A percentile compares a stretch with the other conserved stretches of the same genome.
Conservation (phyloP, 1,284 basidiomycete genomes). For the Ganoderma sinense region DNA sequence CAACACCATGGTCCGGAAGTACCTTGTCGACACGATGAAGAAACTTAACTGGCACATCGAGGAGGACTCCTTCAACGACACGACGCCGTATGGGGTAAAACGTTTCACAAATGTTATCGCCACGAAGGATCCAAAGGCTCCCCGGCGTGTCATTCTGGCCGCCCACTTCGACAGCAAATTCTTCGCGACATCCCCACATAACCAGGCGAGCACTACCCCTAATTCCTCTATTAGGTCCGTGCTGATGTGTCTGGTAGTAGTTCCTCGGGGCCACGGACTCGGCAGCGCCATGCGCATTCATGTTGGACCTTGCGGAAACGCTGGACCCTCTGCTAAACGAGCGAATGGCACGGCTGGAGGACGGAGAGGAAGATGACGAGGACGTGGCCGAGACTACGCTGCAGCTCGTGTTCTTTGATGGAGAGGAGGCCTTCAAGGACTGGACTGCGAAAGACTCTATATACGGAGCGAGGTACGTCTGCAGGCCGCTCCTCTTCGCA, state of each 20-base stretch:
- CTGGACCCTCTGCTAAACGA: slow-evolving; percentile 75
- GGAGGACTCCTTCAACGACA: slow-evolving; percentile 78
- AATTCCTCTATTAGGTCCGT: neutral
- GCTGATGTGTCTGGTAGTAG: slow-evolving; percentile 48
- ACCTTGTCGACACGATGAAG: slow-evolving; percentile 76
- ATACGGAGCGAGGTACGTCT: slow-evolving; percentile 86
- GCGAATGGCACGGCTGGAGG: slow-evolving; percentile 63
- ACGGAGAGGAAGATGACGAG: slow-evolving; percentile 73
- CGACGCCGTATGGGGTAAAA: slow-evolving; percentile 87
- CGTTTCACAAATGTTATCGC: slow-evolving; percentile 93
- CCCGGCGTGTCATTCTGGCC: slow-evolving; percentile 84
- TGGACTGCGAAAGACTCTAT: slow-evolving; percentile 94
- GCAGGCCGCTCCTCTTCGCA: neutral
- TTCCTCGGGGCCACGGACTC: slow-evolving; percentile 99
- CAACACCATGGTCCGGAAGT: slow-evolving; percentile 81
- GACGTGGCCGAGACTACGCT: slow-evolving; percentile 85
- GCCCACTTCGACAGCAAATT: slow-evolving; percentile 98
- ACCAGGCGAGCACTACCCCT: slow-evolving; percentile 60
- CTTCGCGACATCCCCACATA: slow-evolving; percentile 73
- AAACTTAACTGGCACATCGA: slow-evolving; percentile 87
- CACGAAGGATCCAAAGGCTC: slow-evolving; percentile 90
- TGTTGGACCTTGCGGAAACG: slow-evolving; percentile 89
- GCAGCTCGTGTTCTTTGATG: slow-evolving; percentile 97
- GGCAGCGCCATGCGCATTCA: slow-evolving; percentile 93
- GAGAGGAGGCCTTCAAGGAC: slow-evolving; percentile 93